Base-by-base conservation (phyloP, 768 basidiomycete genomes). In the Mycena floridula region DNA sequence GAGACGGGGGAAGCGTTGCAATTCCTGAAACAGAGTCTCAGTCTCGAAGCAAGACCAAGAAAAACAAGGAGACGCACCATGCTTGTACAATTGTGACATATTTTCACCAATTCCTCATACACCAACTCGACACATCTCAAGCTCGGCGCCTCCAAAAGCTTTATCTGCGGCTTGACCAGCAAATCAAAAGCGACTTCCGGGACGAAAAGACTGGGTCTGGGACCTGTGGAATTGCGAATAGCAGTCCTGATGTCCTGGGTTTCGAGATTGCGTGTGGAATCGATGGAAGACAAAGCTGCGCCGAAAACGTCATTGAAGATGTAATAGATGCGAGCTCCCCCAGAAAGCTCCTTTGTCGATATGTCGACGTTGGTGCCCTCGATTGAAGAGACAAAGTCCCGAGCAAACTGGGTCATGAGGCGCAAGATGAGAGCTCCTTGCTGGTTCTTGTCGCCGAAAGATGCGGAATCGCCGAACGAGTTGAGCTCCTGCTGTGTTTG, bases 231-330 rank as follows among this genome's bases (percentile, higher is more conserved):
- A 61, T 99, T 99, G 23, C 96, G 81, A 52, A 99, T 99, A 22
- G 96, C 96, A 4, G 96, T 99, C 20, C 95, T 81, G 58, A 99
- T 98, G 59, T 99, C 96, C 54, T 89, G 86, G 47, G 88, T 82
- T 47, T 93, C 92, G 44, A 99, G 73, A 59, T 94, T 94, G 39
- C 81, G 75, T 12, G 92, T 91, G 1, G 96, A 84, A 58, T 98
- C 88, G 56, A 99, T 90, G 5, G 79, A 85, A 44, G 81, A 77
- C 6, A 99, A 79, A 1, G 95, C 96, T 42, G 86, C 76, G 2
- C 96, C 96, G 58, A 98, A 99, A 43, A 98, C 81, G 57, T 98
- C 96, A 60, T 98, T 92, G 77, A 99, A 99, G 61, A 99, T 98
- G 69, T 98, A 98, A 66, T 98, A 98, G 65, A 99, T 92, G 43